A percentile compares a stretch with the other conserved stretches of the same genome.
These are phyloP conservation scores for Bruguiera parviflora DNA, from an alignment of 345 rosid species.

Conservation along the genomic window DNA sequence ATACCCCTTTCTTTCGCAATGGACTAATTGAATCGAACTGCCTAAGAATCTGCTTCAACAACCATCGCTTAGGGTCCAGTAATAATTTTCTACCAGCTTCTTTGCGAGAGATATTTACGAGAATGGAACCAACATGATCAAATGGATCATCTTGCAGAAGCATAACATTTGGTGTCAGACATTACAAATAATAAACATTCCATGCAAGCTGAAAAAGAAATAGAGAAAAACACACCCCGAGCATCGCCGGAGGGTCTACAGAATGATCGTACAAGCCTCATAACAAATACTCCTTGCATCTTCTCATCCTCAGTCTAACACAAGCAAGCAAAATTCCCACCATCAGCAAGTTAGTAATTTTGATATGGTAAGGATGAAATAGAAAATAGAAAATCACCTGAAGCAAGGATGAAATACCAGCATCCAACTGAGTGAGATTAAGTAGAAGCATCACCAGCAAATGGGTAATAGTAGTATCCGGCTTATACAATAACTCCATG, in stretches of 20 bases:
- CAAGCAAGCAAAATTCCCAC: slow-evolving; percentile 18
- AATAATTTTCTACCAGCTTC: slow-evolving; percentile 73
- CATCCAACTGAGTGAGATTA: slow-evolving; percentile 78
- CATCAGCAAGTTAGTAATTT: slow-evolving; percentile 5
- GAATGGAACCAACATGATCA: slow-evolving; percentile 90
- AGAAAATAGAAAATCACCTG: slow-evolving; percentile 50
- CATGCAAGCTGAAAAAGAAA: slow-evolving; percentile 1
- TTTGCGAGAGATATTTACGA: slow-evolving; percentile 83
- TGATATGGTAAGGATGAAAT: slow-evolving; percentile 1
- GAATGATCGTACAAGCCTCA: slow-evolving; percentile 93
- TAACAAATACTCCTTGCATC: slow-evolving; percentile 64
- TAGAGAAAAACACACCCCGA: slow-evolving; percentile 37
- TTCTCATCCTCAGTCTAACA: slow-evolving; percentile 67
- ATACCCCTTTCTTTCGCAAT: slow-evolving; percentile 86
- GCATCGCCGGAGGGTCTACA: slow-evolving; percentile 61
- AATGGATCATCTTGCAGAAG: slow-evolving; percentile 70
- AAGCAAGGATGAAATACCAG: slow-evolving; percentile 73
- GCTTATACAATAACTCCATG: slow-evolving; percentile 73
- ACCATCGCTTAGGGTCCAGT: slow-evolving; percentile 70
- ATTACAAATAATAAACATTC: background rate
- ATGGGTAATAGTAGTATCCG: slow-evolving; percentile 46
- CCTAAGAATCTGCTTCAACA: slow-evolving; percentile 75
- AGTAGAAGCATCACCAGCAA: slow-evolving; percentile 87
- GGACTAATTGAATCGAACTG: slow-evolving; percentile 70
- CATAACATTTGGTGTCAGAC: slow-evolving; percentile 16